A percentile compares a stretch with the other conserved stretches of the same genome.
Conservation (phyloP, 1,139 yeast genomes). For the Candida gigantensis region DNA sequence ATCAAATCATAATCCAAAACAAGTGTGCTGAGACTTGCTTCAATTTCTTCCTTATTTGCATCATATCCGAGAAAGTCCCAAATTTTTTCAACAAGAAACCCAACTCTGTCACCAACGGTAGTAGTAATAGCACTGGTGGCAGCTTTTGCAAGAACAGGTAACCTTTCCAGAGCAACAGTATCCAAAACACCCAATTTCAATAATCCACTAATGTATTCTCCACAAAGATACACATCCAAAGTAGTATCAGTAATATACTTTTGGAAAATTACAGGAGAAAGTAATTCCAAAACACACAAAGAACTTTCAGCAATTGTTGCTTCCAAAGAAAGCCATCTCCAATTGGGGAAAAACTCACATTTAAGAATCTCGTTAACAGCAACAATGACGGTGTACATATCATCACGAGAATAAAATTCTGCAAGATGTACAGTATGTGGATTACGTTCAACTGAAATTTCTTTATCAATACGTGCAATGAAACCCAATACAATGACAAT, state of each 20-base stretch:
- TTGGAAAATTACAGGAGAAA: slow-evolving; percentile 54
- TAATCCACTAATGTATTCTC: slow-evolving; percentile 59
- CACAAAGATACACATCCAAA: slow-evolving; percentile 63
- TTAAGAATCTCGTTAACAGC: slow-evolving; percentile 60
- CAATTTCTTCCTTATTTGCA: slow-evolving; percentile 58
- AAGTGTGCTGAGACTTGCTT: slow-evolving; percentile 63
- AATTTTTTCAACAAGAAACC: slow-evolving; percentile 55
- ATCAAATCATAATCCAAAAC: slow-evolving; percentile 71
- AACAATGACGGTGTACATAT: slow-evolving; percentile 48
- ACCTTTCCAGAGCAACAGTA: slow-evolving; percentile 62
- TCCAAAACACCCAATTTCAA: slow-evolving; percentile 55
- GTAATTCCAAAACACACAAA: slow-evolving; percentile 56
- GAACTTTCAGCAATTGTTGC: slow-evolving; percentile 63
- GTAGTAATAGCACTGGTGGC: slow-evolving; percentile 69
- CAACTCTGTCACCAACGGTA: slow-evolving; percentile 62
- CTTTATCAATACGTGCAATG: slow-evolving; percentile 52
- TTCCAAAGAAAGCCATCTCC: slow-evolving; percentile 69
- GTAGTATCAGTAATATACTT: slow-evolving; percentile 55
- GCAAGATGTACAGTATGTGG: slow-evolving; percentile 36
- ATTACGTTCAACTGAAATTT: slow-evolving; percentile 49
- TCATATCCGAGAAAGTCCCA: slow-evolving; percentile 81
- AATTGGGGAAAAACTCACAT: slow-evolving; percentile 63
- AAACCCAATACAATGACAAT: slow-evolving; percentile 59
- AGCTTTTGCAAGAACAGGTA: slow-evolving; percentile 70
- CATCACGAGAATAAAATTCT: slow-evolving; percentile 39